Evolutionary conservation across 2,329 filamentous ascomycete species (phyloP).

Genomic region (Corniculantispora saksenae): DNA sequence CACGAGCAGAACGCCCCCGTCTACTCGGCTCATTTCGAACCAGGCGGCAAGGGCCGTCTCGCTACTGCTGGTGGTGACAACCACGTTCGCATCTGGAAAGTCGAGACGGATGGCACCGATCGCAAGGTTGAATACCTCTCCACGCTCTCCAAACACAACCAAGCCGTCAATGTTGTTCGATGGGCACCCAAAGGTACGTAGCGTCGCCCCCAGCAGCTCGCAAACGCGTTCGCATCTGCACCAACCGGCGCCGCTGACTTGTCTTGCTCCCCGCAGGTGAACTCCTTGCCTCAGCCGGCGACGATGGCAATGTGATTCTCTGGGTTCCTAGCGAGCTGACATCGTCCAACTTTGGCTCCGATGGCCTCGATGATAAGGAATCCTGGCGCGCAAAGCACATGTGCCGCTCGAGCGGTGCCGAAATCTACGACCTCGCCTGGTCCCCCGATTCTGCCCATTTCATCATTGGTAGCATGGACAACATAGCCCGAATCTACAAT

Average conservation of each 20-base stretch:
- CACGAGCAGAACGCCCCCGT: constrained; percentile 96
- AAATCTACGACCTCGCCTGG: constrained; percentile 98
- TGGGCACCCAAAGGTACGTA: constrained; percentile 85
- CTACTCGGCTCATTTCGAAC: constrained; percentile 97
- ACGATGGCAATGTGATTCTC: constrained; percentile 94
- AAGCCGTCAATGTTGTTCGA: constrained; percentile 96
- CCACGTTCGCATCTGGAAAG: constrained; percentile 92
- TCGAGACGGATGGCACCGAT: constrained; percentile 82
- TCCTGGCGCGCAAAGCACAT: constrained; percentile 97
- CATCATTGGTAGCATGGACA: constrained; percentile 99
- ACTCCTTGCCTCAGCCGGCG: constrained; percentile 88
- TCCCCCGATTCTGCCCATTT: constrained; percentile 96
- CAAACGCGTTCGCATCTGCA: background rate
- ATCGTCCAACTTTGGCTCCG: constrained; percentile 73
- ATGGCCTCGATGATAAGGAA: constrained; percentile 89
- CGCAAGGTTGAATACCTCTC: constrained; percentile 89
- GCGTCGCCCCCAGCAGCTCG: background rate
- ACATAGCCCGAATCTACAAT: constrained; percentile 95
- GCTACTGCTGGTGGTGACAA: constrained; percentile 96
- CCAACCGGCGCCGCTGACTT: constrained; percentile 23
- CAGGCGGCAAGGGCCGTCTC: constrained; percentile 83
- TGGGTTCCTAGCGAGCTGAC: constrained; percentile 88
- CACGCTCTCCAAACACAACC: constrained; percentile 89
- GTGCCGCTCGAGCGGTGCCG: constrained; percentile 90
- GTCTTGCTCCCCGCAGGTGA: constrained; percentile 62